Base-by-base conservation (phyloP, 495 filamentous ascomycete genomes). In the Schizothecium vesticola region DNA sequence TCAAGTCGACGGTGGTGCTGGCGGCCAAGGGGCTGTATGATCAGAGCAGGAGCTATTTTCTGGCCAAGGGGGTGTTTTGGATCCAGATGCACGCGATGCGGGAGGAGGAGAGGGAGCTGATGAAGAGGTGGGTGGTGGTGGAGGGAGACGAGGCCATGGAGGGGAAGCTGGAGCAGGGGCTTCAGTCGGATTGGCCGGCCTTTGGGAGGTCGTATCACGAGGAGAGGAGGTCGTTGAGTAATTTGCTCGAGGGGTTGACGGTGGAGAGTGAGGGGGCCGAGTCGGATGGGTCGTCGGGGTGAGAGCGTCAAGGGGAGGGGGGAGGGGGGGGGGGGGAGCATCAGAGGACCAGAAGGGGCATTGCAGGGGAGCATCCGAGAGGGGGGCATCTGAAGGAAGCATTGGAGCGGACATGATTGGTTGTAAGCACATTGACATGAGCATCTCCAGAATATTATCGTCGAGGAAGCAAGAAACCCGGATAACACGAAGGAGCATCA, bases 11-110 rank as follows among this genome's bases (percentile, higher is more conserved):
- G 3, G 58, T 77, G 0, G 60, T 81, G 28, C 78, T 81, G 1
- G 66, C 74, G 13, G 72, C 71, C 29, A 81, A 81, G 64, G 79
- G 79, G 0, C 66, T 81, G 0, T 72, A 76, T 62, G 79, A 81
- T n/a, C 77, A 79, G 23, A 59, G 72, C 22, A 70, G 61, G 51
- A 73, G 71, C 43, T 65, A 74, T 64, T 77, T 76, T 60, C 70
- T 81, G 24, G 72, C 69, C 13, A 66, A 60, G 22, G 74, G 67
- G 10, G 65, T 73, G 16, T 64, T 77, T 43, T 65, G 71, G 4
- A 55, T 77, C 4, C 69, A 74, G 28, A 33, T 66, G 11, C 64
- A 66, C 59, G 16, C 65, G 43, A 76, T 77, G 75, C 59, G 69
- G 28, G 43, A 62, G 3, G 66, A 73, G 21, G 72, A 76, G 33